phyloP scores from a whole-genome alignment of 106 monocot genomes.

The Vanilla planifolia region DNA sequence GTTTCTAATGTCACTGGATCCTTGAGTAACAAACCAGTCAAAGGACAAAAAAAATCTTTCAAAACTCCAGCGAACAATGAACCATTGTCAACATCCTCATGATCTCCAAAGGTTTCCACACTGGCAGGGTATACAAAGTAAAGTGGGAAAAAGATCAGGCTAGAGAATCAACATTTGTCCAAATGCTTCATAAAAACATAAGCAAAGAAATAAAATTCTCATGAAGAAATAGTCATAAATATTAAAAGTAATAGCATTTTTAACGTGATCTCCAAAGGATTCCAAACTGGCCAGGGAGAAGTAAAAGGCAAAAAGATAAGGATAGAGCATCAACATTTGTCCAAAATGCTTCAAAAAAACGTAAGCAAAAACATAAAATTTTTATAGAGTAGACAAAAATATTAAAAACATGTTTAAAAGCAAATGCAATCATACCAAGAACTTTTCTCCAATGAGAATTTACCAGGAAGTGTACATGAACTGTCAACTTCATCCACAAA shows the following conservation, averaged over 20 bases:
- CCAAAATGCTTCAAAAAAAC: background rate
- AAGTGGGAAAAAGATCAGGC: background rate
- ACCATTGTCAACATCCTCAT: constrained; percentile 4
- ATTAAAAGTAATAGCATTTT: too few species aligned
- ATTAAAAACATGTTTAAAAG: background rate
- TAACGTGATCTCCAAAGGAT: constrained; percentile 2
- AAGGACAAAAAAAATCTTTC: constrained; percentile 20
- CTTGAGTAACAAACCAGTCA: constrained; percentile 21
- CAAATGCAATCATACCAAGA: background rate
- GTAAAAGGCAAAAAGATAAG: background rate
- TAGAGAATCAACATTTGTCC: too few species aligned
- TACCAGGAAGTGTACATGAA: background rate
- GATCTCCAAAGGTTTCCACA: constrained; percentile 7
- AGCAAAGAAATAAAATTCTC: background rate
- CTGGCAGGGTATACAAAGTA: constrained; percentile 27
- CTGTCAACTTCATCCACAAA: background rate
- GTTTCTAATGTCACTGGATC: constrained; percentile 32
- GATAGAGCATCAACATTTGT: too few species aligned
- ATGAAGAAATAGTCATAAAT: background rate
- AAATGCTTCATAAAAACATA: background rate
- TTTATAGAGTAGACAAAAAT: background rate
- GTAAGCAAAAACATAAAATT: background rate
- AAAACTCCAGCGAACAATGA: constrained; percentile 19
- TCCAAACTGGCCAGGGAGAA: constrained; percentile 23
- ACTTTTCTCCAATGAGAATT: background rate